Percentiles rank a stretch among this genome's conserved stretches.
Evolutionary conservation across 768 basidiomycete species (phyloP).

Genomic region (Auriscalpium microsporum): DNA sequence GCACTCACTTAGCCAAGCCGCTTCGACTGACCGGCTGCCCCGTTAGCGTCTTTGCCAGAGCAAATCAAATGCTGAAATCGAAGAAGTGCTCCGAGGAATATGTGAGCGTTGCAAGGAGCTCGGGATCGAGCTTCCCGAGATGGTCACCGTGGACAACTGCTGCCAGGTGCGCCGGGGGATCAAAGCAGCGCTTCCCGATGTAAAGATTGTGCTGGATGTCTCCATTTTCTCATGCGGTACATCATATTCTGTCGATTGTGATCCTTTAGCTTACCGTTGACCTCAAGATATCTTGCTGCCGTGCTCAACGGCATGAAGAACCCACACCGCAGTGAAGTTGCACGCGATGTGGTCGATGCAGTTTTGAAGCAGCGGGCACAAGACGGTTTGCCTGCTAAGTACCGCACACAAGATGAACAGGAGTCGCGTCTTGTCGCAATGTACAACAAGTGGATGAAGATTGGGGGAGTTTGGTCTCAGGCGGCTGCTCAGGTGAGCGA

Average conservation of each 20-base stretch:
- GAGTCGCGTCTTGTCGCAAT: slow-evolving; percentile 7
- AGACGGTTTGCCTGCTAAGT: slow-evolving; percentile 7
- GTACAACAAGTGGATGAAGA: slow-evolving; percentile 4
- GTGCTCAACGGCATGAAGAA: background rate
- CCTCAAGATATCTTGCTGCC: no score
- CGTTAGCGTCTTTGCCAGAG: slow-evolving; percentile 16
- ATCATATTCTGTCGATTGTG: background rate
- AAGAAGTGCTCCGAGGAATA: slow-evolving; percentile 11
- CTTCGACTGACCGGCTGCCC: no score
- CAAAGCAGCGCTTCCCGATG: slow-evolving; percentile 1
- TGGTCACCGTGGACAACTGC: slow-evolving; percentile 17
- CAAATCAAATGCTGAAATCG: slow-evolving; percentile 9
- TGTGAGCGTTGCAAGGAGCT: slow-evolving; percentile 5
- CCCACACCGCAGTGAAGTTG: background rate
- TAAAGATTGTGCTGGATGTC: slow-evolving; percentile 6
- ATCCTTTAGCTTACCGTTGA: no score
- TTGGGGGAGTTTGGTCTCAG: background rate
- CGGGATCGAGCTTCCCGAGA: slow-evolving; percentile 5
- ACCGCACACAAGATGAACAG: slow-evolving; percentile 16
- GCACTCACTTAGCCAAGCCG: background rate
- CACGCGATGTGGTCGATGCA: background rate
- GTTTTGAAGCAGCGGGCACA: background rate
- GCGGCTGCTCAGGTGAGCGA: slow-evolving; percentile 12
- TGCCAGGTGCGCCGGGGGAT: slow-evolving; percentile 13
- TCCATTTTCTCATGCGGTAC: slow-evolving; percentile 17